Conservation (phyloP, 495 filamentous ascomycete genomes). For the Hypoxylon trugodes region DNA sequence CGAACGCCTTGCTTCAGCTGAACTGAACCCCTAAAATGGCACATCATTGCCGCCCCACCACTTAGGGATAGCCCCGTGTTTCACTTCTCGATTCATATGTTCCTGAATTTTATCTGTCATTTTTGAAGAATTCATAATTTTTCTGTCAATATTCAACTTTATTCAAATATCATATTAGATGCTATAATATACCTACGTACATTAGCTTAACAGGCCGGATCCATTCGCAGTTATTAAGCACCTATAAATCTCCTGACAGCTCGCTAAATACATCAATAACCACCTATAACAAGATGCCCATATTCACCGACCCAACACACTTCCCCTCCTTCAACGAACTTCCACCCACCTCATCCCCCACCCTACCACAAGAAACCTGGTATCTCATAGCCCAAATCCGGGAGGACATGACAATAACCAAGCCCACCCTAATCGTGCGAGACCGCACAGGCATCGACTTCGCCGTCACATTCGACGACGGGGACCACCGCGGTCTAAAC, state of each 20-base stretch:
- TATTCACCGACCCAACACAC: conserved; percentile 40
- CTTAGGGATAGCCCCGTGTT: neutral
- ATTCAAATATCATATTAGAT: neutral
- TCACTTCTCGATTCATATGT: neutral
- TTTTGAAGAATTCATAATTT: neutral
- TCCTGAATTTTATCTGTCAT: neutral
- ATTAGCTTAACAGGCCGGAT: too few species aligned
- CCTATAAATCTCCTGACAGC: too few species aligned
- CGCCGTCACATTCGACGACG: conserved; percentile 50
- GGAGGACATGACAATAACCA: conserved; percentile 58
- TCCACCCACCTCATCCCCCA: conserved; percentile 7
- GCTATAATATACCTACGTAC: too few species aligned
- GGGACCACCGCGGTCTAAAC: conserved; percentile 25
- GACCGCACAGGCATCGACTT: conserved; percentile 46
- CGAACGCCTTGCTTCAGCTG: too few species aligned
- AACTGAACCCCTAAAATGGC: neutral
- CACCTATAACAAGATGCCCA: conserved; percentile 36
- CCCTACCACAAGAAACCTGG: conserved; percentile 8
- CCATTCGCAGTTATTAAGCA: too few species aligned
- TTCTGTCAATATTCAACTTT: neutral
- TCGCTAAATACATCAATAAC: too few species aligned
- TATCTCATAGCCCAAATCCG: conserved; percentile 55
- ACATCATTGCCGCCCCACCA: too few species aligned
- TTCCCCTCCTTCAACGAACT: conserved; percentile 45
- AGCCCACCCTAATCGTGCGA: conserved; percentile 53